phyloP scores from a whole-genome alignment of 2,329 filamentous ascomycete genomes.

The Penicillium olsonii region DNA sequence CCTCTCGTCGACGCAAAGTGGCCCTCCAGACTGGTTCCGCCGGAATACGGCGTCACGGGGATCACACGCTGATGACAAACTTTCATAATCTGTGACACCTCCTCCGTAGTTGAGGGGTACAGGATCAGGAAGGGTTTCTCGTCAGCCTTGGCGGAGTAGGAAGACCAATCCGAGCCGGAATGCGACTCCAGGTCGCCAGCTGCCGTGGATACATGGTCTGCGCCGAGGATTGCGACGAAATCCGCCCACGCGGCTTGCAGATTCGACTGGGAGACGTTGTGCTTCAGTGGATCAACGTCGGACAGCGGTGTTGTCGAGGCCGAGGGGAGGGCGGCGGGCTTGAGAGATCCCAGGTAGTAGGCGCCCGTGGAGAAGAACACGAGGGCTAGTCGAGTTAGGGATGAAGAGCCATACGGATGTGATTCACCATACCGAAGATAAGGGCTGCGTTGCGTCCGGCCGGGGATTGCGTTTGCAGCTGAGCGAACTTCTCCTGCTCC shows the following conservation, averaged over 20 bases:
- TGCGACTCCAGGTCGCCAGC: conserved; percentile 57
- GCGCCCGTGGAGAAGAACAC: conserved; percentile 53
- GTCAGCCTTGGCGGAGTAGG: conserved; percentile 46
- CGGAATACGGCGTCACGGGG: conserved; percentile 83
- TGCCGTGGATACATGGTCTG: conserved; percentile 63
- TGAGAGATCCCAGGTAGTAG: conserved; percentile 58
- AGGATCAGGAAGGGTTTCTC: conserved; percentile 63
- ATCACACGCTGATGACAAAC: conserved; percentile 78
- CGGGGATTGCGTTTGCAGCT: conserved; percentile 43
- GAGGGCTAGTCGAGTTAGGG: conserved; percentile 44
- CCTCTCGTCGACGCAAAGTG: conserved; percentile 82
- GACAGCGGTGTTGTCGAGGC: conserved; percentile 61
- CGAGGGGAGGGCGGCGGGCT: conserved; percentile 48
- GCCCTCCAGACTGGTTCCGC: conserved; percentile 86
- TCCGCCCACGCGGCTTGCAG: conserved; percentile 67
- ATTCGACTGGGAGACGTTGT: conserved; percentile 58
- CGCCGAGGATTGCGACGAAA: conserved; percentile 62
- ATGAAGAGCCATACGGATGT: background rate
- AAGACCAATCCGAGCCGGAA: conserved; percentile 65
- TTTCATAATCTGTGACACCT: conserved; percentile 86
- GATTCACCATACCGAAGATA: conserved; percentile 34
- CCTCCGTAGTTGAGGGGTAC: conserved; percentile 74
- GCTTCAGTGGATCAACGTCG: conserved; percentile 50
- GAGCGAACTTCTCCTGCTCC: conserved; percentile 55
- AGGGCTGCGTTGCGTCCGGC: conserved; percentile 42